Evolutionary conservation across 495 filamentous ascomycete genomes (phyloP), one percentile per base, ranked within the genome.

Genomic region (Tuber borchii): DNA sequence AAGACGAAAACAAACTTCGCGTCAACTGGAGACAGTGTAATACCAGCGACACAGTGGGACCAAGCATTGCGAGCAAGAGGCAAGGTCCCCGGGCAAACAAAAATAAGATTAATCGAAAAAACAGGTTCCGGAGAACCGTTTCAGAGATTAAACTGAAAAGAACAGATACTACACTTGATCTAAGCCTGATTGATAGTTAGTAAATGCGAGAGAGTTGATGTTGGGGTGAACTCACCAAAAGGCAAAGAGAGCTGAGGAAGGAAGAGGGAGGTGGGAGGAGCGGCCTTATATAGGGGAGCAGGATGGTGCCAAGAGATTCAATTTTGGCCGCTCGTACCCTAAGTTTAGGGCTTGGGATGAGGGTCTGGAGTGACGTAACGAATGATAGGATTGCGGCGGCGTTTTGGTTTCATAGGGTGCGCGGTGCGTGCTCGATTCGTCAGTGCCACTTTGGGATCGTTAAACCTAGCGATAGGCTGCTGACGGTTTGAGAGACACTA

Each of bases 41-140:
- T 91, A 90, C 91, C 89, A 86, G 89, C 89, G 90, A 93, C 91
- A 94, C 92, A 85, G 88, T 93, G 91, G 84, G 74, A 82, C 83
- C 79, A 84, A 85, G 85, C 90, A 90, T 93, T 87, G 91, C 92
- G 93, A 95, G 93, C 91, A 89, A 93, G 91, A 90, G 91, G 88
- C 85, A 85, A 83, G 75, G 84, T 79, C 79, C 84, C 90, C 74
- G 73, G 78, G 71, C 85, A 65, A 65, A 79, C 87, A 75, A 75
- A 93, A 93, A 94, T 93, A 87, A 88, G 90, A 88, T 89, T 93
- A 94, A 94, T 93, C 90, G 90, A 87, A 87, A 89, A 91, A 65
- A 65, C 56, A 88, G 88, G 86, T 87, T 87, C 89, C 87, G 85
- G 91, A 89, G 90, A 84, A 86, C 84, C 86, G 86, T 88, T 89